Evolutionary conservation across 108 stramenopile genomes (phyloP), one percentile per base, ranked within the genome.

Genomic region (Heterococcus sp.): DNA sequence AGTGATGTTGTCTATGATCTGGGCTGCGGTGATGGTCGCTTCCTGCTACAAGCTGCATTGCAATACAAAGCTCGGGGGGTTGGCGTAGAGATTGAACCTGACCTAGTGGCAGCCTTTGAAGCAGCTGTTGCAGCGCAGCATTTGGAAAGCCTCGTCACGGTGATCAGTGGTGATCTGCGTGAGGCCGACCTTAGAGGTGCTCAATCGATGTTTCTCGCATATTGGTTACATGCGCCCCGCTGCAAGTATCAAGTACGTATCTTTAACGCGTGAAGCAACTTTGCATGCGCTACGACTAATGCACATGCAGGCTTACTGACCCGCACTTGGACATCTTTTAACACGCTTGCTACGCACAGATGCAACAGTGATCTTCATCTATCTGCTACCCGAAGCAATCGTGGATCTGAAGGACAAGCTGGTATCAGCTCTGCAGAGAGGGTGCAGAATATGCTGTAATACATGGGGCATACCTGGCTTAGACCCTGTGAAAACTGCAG

Each of bases 11-110:
- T 87, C 31, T 85, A 69, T 37, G 86, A 87, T 35, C 84, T 87
- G 27, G 86, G 86, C 32, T 87, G 86, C 35, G 86, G 86, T 26
- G 86, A 87, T 35, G 86, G 86, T 0, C 78, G 86, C 63, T 75
- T 87, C 33, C 85, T 84, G 67, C 73, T 85, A n/a, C 79, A 78
- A 27, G 86, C 86, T 30, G 79, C 84, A n/a, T n/a, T n/a, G n/a
- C n/a, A n/a, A n/a, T n/a, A n/a, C n/a, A n/a, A n/a, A n/a, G n/a
- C n/a, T n/a, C n/a, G n/a, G n/a, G n/a, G n/a, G n/a, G n/a, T n/a
- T n/a, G 86, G 86, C 34, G 77, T 85, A 8, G 86, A 87, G 35
- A 87, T 87, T 26, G 86, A 87, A 79, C 79, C 78, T 31, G 38
- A 81, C 8, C 28, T 87, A 69, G 74, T 75, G 8, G 74, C 85